Evolutionary conservation across 257 asterid genomes (phyloP), one percentile per base, ranked within the genome.

Genomic region (Agastache rugosa): DNA sequence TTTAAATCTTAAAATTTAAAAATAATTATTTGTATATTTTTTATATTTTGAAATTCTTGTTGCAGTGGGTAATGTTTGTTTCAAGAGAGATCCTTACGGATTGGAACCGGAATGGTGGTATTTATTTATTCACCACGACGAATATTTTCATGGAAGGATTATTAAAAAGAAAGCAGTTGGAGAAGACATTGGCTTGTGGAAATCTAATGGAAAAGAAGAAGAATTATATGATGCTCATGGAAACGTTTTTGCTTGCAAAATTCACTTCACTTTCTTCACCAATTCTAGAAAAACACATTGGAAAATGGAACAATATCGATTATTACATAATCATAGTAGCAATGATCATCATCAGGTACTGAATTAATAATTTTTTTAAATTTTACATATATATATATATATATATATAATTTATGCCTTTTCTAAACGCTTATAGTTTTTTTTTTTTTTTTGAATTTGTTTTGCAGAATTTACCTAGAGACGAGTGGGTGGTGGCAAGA

Each of bases 401-500:
- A n/a, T n/a, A n/a, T n/a, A n/a, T n/a, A n/a, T n/a, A n/a, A n/a
- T n/a, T n/a, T n/a, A n/a, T n/a, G n/a, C n/a, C n/a, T n/a, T n/a
- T n/a, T n/a, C n/a, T n/a, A n/a, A n/a, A n/a, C n/a, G n/a, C n/a
- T n/a, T n/a, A n/a, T n/a, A n/a, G n/a, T n/a, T n/a, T n/a, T n/a
- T n/a, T n/a, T n/a, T n/a, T n/a, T n/a, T 20, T 22, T 63, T 9
- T 22, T 10, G 2, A 42, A 19, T 35, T 20, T 65, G 17, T 65
- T 11, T 41, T 65, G 3, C 31, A 59, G 76, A 44, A 42, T 1
- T 25, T 29, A 27, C 50, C 25, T 2, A 29, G 53, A 27, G 77
- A 44, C 20, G 77, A 72, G 9, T 72, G 69, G 77, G 77, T 72
- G 77, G 69, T 61, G 23, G 77, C 77, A 47, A 72, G 50, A 35